Evolutionary conservation across 345 rosid genomes (phyloP).

Genomic region (Raphanus raphanistrum): DNA sequence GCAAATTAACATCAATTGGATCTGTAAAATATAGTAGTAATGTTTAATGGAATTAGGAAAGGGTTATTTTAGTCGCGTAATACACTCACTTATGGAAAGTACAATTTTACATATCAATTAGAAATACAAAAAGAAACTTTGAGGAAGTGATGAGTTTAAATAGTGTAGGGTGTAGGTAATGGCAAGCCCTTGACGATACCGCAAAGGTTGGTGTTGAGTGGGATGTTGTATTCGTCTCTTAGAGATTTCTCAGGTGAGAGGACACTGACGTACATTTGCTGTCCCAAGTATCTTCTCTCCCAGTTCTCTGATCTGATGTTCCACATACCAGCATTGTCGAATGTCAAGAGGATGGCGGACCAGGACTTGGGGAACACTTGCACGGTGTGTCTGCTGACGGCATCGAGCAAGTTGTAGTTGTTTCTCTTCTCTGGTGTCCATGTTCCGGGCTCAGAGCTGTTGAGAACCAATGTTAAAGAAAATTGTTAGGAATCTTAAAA

Average conservation of each 20-base stretch:
- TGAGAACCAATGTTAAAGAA: neutral
- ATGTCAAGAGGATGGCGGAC: slow-evolving; percentile 79
- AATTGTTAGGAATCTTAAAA: neutral
- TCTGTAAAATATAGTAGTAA: slow-evolving; percentile 8
- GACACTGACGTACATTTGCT: slow-evolving; percentile 68
- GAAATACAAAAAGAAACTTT: slow-evolving; percentile 27
- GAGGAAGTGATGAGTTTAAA: slow-evolving; percentile 38
- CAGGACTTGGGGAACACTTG: slow-evolving; percentile 88
- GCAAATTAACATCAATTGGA: neutral
- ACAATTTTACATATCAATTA: slow-evolving; percentile 26
- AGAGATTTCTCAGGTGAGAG: slow-evolving; percentile 67
- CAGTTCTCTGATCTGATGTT: slow-evolving; percentile 69
- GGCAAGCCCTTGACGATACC: slow-evolving; percentile 62
- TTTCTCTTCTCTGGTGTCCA: slow-evolving; percentile 81
- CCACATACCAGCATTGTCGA: slow-evolving; percentile 98
- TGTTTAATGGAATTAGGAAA: slow-evolving; percentile 32
- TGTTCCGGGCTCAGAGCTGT: slow-evolving; percentile 67
- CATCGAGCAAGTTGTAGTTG: slow-evolving; percentile 77
- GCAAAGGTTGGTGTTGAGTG: slow-evolving; percentile 57
- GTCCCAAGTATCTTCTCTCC: slow-evolving; percentile 74
- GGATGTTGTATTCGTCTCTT: slow-evolving; percentile 80
- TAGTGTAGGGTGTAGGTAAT: slow-evolving; percentile 62
- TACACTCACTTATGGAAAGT: slow-evolving; percentile 33
- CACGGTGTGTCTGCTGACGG: slow-evolving; percentile 80
- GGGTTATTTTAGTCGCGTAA: slow-evolving; percentile 32